Evolutionary conservation across 768 basidiomycete species (phyloP).

Genomic region (Dioszegia hungarica): DNA sequence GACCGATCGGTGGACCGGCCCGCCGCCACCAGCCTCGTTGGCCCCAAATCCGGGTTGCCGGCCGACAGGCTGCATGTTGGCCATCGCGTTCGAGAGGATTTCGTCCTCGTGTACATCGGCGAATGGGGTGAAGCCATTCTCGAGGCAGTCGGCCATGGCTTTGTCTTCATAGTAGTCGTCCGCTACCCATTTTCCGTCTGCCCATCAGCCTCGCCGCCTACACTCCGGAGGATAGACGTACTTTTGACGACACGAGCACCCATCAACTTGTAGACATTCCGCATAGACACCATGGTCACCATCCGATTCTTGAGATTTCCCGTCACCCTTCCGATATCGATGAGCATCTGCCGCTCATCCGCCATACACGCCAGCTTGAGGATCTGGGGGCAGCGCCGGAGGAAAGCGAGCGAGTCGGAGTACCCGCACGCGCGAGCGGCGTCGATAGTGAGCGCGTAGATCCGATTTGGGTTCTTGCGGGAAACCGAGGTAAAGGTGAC

Average conservation of each 20-base stretch:
- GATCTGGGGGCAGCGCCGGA: conserved; percentile 82
- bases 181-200: conserved; percentile 85
- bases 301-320: conserved; percentile 83
- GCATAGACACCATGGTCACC: conserved; percentile 86
- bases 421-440: conserved; percentile 94
- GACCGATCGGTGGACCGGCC: neutral
- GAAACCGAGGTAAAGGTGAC: conserved; percentile 79
- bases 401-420: conserved; percentile 96
- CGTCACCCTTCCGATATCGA: conserved; percentile 78
- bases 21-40: neutral
- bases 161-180: conserved; percentile 97
- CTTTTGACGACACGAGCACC: conserved; percentile 85
- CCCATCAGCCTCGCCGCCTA: neutral
- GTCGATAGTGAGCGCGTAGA: conserved; percentile 96
- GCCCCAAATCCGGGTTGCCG: conserved; percentile 1
- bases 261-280: conserved; percentile 90
- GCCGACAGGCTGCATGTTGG: conserved; percentile 44
- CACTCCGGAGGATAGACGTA: conserved; percentile 49
- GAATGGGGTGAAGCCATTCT: conserved; percentile 75
- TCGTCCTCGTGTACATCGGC: conserved; percentile 55
- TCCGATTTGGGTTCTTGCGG: conserved; percentile 67
- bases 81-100: conserved; percentile 66
- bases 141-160: conserved; percentile 66
- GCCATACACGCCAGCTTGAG: conserved; percentile 86
- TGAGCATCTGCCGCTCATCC: conserved; percentile 86